Base-by-base conservation (phyloP, 1,284 basidiomycete species). In the Kalmanozyma brasiliensis region DNA sequence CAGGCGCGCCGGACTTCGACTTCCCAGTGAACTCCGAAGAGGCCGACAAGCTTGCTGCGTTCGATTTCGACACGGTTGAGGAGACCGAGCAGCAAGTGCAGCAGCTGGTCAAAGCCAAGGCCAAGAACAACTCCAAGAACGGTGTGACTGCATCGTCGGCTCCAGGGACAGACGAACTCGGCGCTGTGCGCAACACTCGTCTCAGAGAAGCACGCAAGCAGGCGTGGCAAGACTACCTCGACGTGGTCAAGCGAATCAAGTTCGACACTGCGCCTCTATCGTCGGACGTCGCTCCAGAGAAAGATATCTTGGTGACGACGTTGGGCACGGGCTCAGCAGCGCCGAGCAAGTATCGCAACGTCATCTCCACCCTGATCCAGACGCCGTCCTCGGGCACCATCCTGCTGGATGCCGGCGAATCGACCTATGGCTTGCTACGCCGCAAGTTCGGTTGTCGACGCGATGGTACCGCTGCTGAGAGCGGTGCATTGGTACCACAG, bases 361-460 rank as follows among this genome's bases (percentile, higher is more conserved):
- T 82, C 41, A 73, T 74, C 30, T 73, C 72, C 41, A 82, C 79
- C 23, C 61, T 82, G 13, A 61, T 80, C 17, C 65, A 78, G 30
- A 58, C 76, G 7, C 78, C 77, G 8, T 51, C 44, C 10, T 59
- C 57, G 2, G 77, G 76, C 20, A 77, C 65, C 58, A 65, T 97
- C 23, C 83, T 98, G n/a, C 86, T 98, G 3, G 95, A 98, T 74
- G 87, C 87, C 1, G 94, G 94, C 0, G 94, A 98, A 82, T 92
- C 92, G 0, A 94, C 94, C 0, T 90, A 90, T 84, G 94, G 93
- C 2, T 93, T 98, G 78, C 85, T 98, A 8, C 85, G 86, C 4
- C 87, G 95, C 10, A 87, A 89, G 44, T 95, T 89, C 73, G 93
- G 93, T 0, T 58, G 46, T 38, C 49, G 55, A 19, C 49, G 59